Conservation (phyloP, 805 yeast genomes). For the Yarrowia alimentaria region DNA sequence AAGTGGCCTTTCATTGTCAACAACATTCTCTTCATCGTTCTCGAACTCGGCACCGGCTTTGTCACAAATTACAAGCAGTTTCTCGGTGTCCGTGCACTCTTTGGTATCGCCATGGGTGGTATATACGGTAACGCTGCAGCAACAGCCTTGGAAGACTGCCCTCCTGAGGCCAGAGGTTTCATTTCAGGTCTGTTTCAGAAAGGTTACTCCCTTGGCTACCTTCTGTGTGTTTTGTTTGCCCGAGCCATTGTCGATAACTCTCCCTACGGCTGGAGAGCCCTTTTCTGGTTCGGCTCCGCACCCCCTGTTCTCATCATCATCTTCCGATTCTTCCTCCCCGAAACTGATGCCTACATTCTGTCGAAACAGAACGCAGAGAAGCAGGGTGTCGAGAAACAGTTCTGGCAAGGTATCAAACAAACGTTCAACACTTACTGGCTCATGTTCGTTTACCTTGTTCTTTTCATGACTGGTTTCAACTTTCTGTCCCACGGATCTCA, state of each 20-base stretch:
- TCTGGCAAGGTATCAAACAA: slow-evolving; percentile 19
- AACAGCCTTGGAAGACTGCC: slow-evolving; percentile 65
- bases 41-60: slow-evolving; percentile 68
- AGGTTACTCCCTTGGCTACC: slow-evolving; percentile 73
- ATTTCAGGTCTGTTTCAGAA: slow-evolving; percentile 72
- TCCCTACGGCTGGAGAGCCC: slow-evolving; percentile 62
- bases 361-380: slow-evolving; percentile 24
- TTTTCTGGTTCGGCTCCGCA: slow-evolving; percentile 71
- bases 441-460: slow-evolving; percentile 52
- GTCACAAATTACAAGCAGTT: slow-evolving; percentile 58
- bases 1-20: slow-evolving; percentile 62
- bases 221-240: slow-evolving; percentile 60
- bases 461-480: slow-evolving; percentile 66
- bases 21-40: slow-evolving; percentile 49
- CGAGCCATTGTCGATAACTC: slow-evolving; percentile 55
- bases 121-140: slow-evolving; percentile 64
- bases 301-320: slow-evolving; percentile 58
- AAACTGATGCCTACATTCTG: slow-evolving; percentile 52
- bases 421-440: slow-evolving; percentile 55
- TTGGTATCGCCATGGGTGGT: slow-evolving; percentile 73
- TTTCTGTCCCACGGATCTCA: slow-evolving; percentile 72
- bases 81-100: slow-evolving; percentile 59
- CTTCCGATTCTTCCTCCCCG: slow-evolving; percentile 61
- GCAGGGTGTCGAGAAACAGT: slow-evolving; percentile 7
- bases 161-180: slow-evolving; percentile 56